These are phyloP conservation scores for Mortierella sp. DNA, from an alignment of 371 early-diverging fungal species.

Conservation along the genomic window DNA sequence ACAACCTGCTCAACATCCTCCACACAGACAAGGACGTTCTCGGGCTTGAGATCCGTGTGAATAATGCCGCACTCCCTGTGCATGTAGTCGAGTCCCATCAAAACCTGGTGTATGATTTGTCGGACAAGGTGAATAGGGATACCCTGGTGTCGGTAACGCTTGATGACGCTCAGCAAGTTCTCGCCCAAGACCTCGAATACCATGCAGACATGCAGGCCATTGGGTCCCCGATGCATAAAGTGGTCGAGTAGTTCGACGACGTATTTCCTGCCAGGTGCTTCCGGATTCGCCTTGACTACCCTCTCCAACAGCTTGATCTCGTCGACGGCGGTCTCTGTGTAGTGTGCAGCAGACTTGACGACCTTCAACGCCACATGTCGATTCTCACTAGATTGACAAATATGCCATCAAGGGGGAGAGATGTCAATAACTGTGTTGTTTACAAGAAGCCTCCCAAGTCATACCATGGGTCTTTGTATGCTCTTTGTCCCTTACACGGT, in stretches of 20 bases:
- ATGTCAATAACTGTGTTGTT: background rate
- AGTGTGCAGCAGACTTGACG: slow-evolving; percentile 95
- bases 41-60: slow-evolving; percentile 99
- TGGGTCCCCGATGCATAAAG: slow-evolving; percentile 90
- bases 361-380: slow-evolving; percentile 96
- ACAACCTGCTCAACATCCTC: slow-evolving; percentile 84
- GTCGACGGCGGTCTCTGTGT: slow-evolving; percentile 96
- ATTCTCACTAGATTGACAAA: slow-evolving; percentile 60
- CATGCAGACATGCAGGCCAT: slow-evolving; percentile 97
- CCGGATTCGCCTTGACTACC: slow-evolving; percentile 78
- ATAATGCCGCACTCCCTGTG: slow-evolving; percentile 98
- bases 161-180: slow-evolving; percentile 90
- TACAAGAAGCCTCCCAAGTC: background rate
- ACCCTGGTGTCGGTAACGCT: slow-evolving; percentile 82
- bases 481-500: slow-evolving; percentile 63
- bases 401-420: background rate
- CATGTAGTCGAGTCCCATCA: slow-evolving; percentile 93
- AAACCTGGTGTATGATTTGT: slow-evolving; percentile 88
- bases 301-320: slow-evolving; percentile 93
- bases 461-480: background rate
- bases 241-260: slow-evolving; percentile 91
- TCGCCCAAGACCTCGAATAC: slow-evolving; percentile 98
- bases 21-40: slow-evolving; percentile 93
- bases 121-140: slow-evolving; percentile 89
- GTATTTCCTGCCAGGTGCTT: slow-evolving; percentile 69